Percentiles rank a stretch among this genome's conserved stretches.
Conservation (phyloP, 2,329 filamentous ascomycete genomes). For the Bipolaris gigantea region DNA sequence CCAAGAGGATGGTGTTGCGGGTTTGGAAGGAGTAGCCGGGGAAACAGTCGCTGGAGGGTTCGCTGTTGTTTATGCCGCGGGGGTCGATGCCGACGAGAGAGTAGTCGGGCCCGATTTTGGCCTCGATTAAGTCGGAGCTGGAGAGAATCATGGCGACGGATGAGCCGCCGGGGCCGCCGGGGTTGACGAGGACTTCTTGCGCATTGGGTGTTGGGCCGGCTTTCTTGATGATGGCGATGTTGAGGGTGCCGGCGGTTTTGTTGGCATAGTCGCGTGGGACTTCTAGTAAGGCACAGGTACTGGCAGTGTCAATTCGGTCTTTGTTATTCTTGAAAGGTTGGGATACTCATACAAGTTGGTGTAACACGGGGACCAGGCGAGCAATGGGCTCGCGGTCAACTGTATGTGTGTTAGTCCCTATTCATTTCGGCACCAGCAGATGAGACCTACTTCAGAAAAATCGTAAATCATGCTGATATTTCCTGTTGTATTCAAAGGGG, state of each 20-base stretch:
- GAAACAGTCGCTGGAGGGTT: constrained; percentile 15
- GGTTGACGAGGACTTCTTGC: constrained; percentile 24
- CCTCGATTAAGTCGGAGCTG: background rate
- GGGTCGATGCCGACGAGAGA: constrained; percentile 43
- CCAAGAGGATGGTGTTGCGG: background rate
- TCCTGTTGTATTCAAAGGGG: background rate
- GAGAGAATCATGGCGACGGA: constrained; percentile 23
- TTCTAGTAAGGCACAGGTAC: constrained; percentile 16
- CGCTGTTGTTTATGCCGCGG: constrained; percentile 29
- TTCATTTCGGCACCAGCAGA: background rate
- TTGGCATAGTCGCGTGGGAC: constrained; percentile 27
- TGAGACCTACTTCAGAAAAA: background rate
- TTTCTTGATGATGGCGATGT: constrained; percentile 20
- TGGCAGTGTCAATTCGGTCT: background rate
- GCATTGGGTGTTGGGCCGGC: constrained; percentile 7
- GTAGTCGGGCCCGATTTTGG: constrained; percentile 24
- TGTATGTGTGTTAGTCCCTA: background rate
- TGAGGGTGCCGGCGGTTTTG: constrained; percentile 13
- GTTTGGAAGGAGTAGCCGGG: constrained; percentile 1
- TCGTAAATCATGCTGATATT: background rate
- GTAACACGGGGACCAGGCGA: background rate
- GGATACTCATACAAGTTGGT: background rate
- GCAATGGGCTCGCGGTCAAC: background rate
- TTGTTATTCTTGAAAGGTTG: too few relatives aligned
- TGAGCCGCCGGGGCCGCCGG: constrained; percentile 37